Base-by-base conservation (phyloP, 805 yeast species). In the Ogataea kodamae region DNA sequence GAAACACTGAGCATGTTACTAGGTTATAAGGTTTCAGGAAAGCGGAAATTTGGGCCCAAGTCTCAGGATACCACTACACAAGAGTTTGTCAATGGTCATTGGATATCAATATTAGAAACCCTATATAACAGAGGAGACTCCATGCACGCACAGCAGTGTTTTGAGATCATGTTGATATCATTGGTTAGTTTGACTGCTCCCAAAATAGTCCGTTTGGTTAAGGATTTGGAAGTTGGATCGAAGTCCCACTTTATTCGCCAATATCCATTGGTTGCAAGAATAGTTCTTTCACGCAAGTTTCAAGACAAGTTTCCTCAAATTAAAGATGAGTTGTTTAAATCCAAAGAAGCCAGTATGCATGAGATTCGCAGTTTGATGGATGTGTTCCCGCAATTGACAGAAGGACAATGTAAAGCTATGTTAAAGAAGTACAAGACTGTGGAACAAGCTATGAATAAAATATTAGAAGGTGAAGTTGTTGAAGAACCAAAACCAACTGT, bases 311-410 rank as follows among this genome's bases (percentile, higher is more conserved):
- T 65, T 11, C 82, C 83, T 0, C 78, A 74, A 15, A 46, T 80
- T 14, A 67, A 62, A 14, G 69, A 66, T n/a, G 64, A 70, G 44
- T 45, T 80, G 40, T 52, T 80, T 38, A 59, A 57, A 25, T 26
- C 36, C 16, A 32, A 33, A 14, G 22, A 26, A n/a, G 10, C 59
- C 34, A 54, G 54, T 18, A 57, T 61, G 19, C 61, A 55, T 3
- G 62, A 68, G 26, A 62, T 81, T 2, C 50, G 55, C 11, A 59
- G 61, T 16, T 47, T 72, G 25, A 38, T 54, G n/a, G 85, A 78
- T 19, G 53, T 88, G 41, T 84, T 87, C 52, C 96, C 96, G 0
- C 70, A 70, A 23, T 53, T 86, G 21, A 59, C 72, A 0, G 49
- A 55, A 3, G 56, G 62, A 1, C 70, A 75, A 50, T 70, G 79